These are phyloP conservation scores for Gossypium trilobum DNA, from an alignment of 441 rosid genomes.

Conservation along the genomic window DNA sequence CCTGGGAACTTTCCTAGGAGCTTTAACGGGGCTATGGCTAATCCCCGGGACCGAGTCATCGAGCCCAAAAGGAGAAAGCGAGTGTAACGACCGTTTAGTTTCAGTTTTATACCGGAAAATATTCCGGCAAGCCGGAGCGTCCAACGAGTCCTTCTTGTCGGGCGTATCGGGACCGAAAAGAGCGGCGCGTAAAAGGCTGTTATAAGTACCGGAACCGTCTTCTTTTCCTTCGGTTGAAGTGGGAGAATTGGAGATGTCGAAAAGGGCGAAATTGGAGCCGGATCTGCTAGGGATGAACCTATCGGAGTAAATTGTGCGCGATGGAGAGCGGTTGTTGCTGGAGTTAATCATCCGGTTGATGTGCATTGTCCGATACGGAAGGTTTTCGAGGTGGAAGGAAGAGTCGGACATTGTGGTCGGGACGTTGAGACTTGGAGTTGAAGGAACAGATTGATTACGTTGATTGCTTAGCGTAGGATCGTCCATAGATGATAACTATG, in stretches of 20 bases:
- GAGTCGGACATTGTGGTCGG: slow-evolving; percentile 41
- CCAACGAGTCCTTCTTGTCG: slow-evolving; percentile 45
- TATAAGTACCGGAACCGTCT: slow-evolving; percentile 54
- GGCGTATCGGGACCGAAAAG: slow-evolving; percentile 85
- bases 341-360: slow-evolving; percentile 65
- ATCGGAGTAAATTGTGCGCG: slow-evolving; percentile 69
- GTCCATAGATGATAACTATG: slow-evolving; percentile 32
- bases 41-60: slow-evolving; percentile 54
- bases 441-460: slow-evolving; percentile 15
- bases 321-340: slow-evolving; percentile 52
- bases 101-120: slow-evolving; percentile 78
- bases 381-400: slow-evolving; percentile 24
- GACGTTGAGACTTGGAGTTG: slow-evolving; percentile 31
- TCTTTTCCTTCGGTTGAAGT: slow-evolving; percentile 41
- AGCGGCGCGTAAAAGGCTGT: slow-evolving; percentile 52
- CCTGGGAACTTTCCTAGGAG: slow-evolving; percentile 73
- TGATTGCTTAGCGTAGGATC: slow-evolving; percentile 29
- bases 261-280: slow-evolving; percentile 72
- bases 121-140: slow-evolving; percentile 34
- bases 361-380: slow-evolving; percentile 22
- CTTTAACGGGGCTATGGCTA: slow-evolving; percentile 51
- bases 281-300: slow-evolving; percentile 90
- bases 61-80: slow-evolving; percentile 52
- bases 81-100: slow-evolving; percentile 57
- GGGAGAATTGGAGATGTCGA: slow-evolving; percentile 43